A percentile compares a stretch with the other conserved stretches of the same genome.
Evolutionary conservation across 1,284 basidiomycete genomes (phyloP).

Genomic region (Prillingera fragicola): DNA sequence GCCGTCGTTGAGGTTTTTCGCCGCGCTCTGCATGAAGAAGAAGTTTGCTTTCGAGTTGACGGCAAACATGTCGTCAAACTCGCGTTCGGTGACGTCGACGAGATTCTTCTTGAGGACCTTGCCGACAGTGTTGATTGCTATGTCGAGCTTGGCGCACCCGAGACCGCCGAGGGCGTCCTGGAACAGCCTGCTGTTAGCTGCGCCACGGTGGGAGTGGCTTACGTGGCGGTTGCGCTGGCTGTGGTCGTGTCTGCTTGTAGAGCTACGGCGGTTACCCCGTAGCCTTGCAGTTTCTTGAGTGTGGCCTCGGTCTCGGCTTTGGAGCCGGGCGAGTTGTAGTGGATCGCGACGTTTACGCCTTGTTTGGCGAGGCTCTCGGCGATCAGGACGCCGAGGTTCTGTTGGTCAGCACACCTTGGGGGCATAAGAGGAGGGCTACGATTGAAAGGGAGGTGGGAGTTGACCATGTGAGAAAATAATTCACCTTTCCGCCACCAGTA

Average conservation of each 20-base stretch:
- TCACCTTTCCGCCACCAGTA: constrained; percentile 20
- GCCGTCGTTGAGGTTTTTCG: constrained; percentile 16
- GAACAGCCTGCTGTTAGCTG: constrained; percentile 14
- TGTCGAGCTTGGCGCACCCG: constrained; percentile 14
- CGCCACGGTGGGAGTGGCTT: not conserved
- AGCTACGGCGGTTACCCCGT: constrained; percentile 15
- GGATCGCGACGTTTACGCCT: constrained; percentile 21
- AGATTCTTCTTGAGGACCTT: constrained; percentile 29
- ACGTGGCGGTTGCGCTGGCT: constrained; percentile 6
- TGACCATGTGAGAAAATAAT: no score
- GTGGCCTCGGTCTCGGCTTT: constrained; percentile 16
- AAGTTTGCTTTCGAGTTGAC: constrained; percentile 26
- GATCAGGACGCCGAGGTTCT: constrained; percentile 23
- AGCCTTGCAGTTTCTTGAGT: constrained; percentile 10
- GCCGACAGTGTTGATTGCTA: constrained; percentile 29
- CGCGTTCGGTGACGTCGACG: constrained; percentile 18
- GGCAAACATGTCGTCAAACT: constrained; percentile 24
- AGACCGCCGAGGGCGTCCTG: constrained; percentile 12
- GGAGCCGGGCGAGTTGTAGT: constrained; percentile 17
- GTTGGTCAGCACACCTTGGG: constrained; percentile 4
- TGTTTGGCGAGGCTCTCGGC: constrained; percentile 17
- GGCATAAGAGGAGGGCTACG: no score
- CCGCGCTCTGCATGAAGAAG: constrained; percentile 27
- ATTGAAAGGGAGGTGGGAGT: no score
- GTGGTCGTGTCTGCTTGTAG: constrained; percentile 14